Evolutionary conservation across 2,329 filamentous ascomycete genomes (phyloP).

Genomic region (Trichoderma sp.): DNA sequence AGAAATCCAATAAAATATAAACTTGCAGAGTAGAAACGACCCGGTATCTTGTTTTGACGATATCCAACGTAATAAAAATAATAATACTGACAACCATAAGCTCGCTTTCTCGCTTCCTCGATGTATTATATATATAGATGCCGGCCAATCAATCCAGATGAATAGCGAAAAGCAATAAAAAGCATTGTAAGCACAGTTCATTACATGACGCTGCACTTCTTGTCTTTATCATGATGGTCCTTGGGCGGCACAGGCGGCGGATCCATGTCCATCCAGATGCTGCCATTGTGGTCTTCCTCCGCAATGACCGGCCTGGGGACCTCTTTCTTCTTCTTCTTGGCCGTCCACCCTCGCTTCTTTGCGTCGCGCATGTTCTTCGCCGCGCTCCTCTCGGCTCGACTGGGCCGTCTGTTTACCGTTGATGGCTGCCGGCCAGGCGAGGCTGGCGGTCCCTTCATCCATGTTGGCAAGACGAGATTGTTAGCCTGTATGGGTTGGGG

Average conservation of each 20-base stretch:
- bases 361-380: slow-evolving; percentile 64
- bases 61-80: neutral
- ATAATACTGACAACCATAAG: neutral
- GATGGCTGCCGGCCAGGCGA: slow-evolving; percentile 41
- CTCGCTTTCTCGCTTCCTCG: neutral
- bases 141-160: neutral
- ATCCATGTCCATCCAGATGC: slow-evolving; percentile 61
- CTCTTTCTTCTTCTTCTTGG: slow-evolving; percentile 43
- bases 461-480: slow-evolving; percentile 33
- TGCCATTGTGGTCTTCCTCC: slow-evolving; percentile 40
- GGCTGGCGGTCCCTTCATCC: slow-evolving; percentile 40
- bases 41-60: neutral
- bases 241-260: slow-evolving; percentile 38
- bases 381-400: slow-evolving; percentile 60
- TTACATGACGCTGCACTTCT: slow-evolving; percentile 57
- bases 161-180: neutral
- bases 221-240: slow-evolving; percentile 46
- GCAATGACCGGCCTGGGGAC: neutral
- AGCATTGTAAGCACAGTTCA: neutral
- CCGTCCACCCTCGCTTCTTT: slow-evolving; percentile 58
- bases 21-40: neutral
- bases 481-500: slow-evolving; percentile 23
- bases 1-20: neutral
- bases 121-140: neutral
- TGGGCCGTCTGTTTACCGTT: slow-evolving; percentile 50